A percentile compares a stretch with the other conserved stretches of the same genome.
Conservation (phyloP, 179 eudicot species). For the Corrigiola litoralis region DNA sequence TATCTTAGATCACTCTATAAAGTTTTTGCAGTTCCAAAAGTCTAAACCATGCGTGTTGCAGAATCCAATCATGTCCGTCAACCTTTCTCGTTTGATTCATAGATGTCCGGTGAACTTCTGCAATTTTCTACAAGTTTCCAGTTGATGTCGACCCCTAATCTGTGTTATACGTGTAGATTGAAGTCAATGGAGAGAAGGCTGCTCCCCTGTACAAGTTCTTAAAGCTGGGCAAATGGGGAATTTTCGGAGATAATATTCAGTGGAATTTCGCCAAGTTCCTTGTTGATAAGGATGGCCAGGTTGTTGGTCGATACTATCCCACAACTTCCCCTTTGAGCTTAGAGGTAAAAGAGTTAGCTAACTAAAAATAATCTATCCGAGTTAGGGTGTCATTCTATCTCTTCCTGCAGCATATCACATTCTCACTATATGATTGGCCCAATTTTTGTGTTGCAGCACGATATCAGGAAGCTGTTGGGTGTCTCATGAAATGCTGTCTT, state of each 20-base stretch:
- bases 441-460: slow-evolving; percentile 44
- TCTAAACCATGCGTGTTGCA: too few relatives aligned
- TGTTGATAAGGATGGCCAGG: slow-evolving; percentile 53
- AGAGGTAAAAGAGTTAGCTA: slow-evolving; percentile 46
- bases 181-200: slow-evolving; percentile 68
- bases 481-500: slow-evolving; percentile 10
- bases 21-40: too few relatives aligned
- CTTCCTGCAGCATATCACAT: background rate
- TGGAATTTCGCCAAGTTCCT: slow-evolving; percentile 95
- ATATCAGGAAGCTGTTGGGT: slow-evolving; percentile 49
- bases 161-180: slow-evolving; percentile 40
- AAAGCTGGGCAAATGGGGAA: slow-evolving; percentile 73
- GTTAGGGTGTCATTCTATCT: background rate
- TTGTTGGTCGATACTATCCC: slow-evolving; percentile 75
- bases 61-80: background rate
- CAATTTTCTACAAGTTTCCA: background rate
- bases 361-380: background rate
- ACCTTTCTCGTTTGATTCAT: background rate
- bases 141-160: background rate
- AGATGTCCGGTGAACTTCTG: background rate
- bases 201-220: slow-evolving; percentile 68
- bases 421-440: slow-evolving; percentile 5
- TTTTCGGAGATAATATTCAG: slow-evolving; percentile 69
- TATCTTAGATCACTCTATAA: too few relatives aligned
- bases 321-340: slow-evolving; percentile 79